Percentiles rank a stretch among this genome's conserved stretches.
Conservation (phyloP, 305 asterid genomes). For the Fraxinus nigra region DNA sequence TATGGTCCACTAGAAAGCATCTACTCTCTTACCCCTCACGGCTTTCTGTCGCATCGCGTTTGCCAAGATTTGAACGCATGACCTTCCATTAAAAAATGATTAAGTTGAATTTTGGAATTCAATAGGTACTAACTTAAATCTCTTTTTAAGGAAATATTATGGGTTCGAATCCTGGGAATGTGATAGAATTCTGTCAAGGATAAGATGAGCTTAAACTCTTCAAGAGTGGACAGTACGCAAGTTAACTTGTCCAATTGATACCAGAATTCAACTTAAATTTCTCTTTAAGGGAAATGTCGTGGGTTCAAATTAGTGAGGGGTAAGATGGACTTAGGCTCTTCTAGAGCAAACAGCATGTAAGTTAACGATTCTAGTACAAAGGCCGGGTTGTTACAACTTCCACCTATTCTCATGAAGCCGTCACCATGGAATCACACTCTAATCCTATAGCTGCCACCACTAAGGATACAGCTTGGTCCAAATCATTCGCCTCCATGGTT, state of each 20-base stretch:
- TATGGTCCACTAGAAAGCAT: background rate
- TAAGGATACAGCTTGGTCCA: background rate
- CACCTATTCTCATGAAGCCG: background rate
- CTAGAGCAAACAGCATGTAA: background rate
- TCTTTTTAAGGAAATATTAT: background rate
- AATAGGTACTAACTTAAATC: background rate
- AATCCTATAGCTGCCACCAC: background rate
- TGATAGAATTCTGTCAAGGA: background rate
- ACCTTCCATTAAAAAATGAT: background rate
- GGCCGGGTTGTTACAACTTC: background rate
- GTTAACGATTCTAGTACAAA: background rate
- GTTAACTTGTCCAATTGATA: too few relatives aligned
- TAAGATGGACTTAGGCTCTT: too few relatives aligned
- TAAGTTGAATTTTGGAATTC: background rate
- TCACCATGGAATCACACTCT: background rate
- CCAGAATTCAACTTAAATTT: too few relatives aligned
- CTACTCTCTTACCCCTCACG: background rate
- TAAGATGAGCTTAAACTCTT: background rate
- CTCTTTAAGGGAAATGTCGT: too few relatives aligned
- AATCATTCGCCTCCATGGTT: background rate
- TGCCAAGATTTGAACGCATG: background rate
- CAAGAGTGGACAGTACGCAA: too few relatives aligned
- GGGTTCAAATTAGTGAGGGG: too few relatives aligned
- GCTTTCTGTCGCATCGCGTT: background rate
- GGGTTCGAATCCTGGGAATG: background rate